Conservation (phyloP, 495 filamentous ascomycete genomes). For the Penicillium arizonense region DNA sequence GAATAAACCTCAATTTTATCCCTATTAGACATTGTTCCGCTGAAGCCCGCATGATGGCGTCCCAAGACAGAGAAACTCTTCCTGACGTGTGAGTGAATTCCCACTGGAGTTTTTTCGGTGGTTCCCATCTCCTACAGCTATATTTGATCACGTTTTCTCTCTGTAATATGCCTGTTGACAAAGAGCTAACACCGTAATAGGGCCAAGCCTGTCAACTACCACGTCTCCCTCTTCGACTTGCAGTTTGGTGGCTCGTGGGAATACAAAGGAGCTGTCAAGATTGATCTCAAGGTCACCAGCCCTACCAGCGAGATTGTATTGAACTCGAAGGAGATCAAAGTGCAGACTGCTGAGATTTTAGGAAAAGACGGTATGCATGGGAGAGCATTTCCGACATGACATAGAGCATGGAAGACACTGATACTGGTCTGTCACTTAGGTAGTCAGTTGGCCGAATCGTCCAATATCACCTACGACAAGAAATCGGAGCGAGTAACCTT, state of each 20-base stretch:
- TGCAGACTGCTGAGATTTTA: slow-evolving; percentile 34
- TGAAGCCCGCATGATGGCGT: slow-evolving; percentile 45
- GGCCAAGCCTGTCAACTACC: slow-evolving; percentile 83
- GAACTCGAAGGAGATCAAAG: slow-evolving; percentile 56
- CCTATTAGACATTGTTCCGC: slow-evolving; percentile 34
- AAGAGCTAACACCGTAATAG: slow-evolving; percentile 29
- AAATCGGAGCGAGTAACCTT: slow-evolving; percentile 77
- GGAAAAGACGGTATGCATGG: slow-evolving; percentile 30
- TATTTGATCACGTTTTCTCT: not conserved
- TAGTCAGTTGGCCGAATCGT: slow-evolving; percentile 51
- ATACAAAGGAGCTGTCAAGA: slow-evolving; percentile 77
- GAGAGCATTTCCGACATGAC: not conserved
- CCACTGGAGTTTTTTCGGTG: not conserved
- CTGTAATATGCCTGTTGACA: not conserved
- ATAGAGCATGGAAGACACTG: slow-evolving; percentile 1
- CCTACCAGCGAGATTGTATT: slow-evolving; percentile 69
- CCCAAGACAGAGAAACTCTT: slow-evolving; percentile 50
- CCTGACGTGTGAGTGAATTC: slow-evolving; percentile 47
- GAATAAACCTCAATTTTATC: slow-evolving; percentile 10
- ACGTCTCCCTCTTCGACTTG: slow-evolving; percentile 75
- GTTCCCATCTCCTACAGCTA: not conserved
- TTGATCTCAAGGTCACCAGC: slow-evolving; percentile 59
- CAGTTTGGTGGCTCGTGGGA: slow-evolving; percentile 70
- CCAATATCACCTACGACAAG: slow-evolving; percentile 71
- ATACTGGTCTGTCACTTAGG: slow-evolving; percentile 20